Percentiles rank a stretch among this genome's conserved stretches.
These are phyloP conservation scores for Fusarium scirpi DNA, from an alignment of 2,329 filamentous ascomycete species.

Conservation along the genomic window DNA sequence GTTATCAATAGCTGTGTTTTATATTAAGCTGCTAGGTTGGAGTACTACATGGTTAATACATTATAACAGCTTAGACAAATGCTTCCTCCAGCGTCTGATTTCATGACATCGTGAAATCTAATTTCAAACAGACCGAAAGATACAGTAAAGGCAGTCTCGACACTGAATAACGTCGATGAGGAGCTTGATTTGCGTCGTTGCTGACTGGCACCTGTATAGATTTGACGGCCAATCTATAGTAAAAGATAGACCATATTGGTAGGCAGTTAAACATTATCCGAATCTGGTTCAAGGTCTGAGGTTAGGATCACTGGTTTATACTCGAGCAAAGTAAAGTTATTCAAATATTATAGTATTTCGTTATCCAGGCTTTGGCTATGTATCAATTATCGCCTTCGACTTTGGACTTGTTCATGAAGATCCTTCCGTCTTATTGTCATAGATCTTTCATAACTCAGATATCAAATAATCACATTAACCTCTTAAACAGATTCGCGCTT, in stretches of 20 bases:
- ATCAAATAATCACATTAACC: background rate
- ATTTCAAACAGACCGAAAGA: background rate
- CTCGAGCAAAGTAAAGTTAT: background rate
- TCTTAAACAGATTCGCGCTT: constrained; percentile 39
- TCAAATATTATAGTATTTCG: background rate
- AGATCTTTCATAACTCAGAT: background rate
- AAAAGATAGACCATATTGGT: background rate
- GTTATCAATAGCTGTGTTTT: too few relatives aligned
- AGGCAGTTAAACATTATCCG: background rate
- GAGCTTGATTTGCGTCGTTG: background rate
- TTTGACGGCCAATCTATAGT: background rate
- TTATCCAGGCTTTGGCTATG: background rate
- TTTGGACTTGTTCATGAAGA: constrained; percentile 7
- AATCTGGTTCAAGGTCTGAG: background rate
- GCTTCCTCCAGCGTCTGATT: background rate
- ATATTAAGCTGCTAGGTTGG: too few relatives aligned
- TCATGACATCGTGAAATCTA: background rate
- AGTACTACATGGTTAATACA: too few relatives aligned
- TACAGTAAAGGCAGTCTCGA: background rate
- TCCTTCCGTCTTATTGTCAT: background rate
- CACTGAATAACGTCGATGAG: background rate
- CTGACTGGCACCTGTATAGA: background rate
- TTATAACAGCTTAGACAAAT: background rate
- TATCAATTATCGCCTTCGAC: background rate
- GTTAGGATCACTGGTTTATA: background rate